phyloP scores from a whole-genome alignment of 1,284 basidiomycete genomes.

The Apiotrichum brassicae region DNA sequence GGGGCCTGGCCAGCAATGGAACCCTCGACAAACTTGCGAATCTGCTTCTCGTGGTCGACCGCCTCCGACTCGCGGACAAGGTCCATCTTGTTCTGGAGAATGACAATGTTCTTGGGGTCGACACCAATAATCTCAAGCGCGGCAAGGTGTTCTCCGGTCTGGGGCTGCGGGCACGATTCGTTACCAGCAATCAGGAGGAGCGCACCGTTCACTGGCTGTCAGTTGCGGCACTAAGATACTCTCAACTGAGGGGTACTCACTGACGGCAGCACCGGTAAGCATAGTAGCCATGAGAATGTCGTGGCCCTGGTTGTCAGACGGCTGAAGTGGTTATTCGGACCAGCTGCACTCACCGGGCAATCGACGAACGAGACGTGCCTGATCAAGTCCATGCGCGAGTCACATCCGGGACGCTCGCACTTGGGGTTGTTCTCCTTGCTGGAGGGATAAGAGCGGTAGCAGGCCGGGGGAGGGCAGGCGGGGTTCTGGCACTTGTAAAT shows the following conservation, averaged over 20 bases:
- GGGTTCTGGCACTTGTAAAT: constrained; percentile 97
- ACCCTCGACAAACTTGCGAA: constrained; percentile 86
- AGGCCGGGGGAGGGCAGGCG: constrained; percentile 84
- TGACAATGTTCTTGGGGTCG: constrained; percentile 87
- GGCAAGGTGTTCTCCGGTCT: constrained; percentile 96
- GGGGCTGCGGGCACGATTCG: constrained; percentile 97
- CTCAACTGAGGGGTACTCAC: constrained; percentile 23
- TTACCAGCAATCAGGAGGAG: constrained; percentile 92
- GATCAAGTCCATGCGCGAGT: constrained; percentile 79
- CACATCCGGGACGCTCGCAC: constrained; percentile 90
- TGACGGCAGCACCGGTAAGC: constrained; percentile 98
- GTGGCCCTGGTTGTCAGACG: constrained; percentile 63
- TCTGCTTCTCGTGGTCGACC: constrained; percentile 87
- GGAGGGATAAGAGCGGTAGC: constrained; percentile 88
- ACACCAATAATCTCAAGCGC: constrained; percentile 98
- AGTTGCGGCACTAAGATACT: neutral
- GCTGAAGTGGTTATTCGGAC: neutral
- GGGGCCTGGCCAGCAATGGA: constrained; percentile 95
- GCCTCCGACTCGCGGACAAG: constrained; percentile 87
- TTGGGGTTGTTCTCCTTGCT: constrained; percentile 89
- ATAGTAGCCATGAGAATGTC: constrained; percentile 97
- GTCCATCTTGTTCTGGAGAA: constrained; percentile 96
- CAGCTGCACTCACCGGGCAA: constrained; percentile 4
- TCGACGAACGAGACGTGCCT: constrained; percentile 96
- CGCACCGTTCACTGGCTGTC: constrained; percentile 74